Conservation (phyloP, 1,284 basidiomycete species). For the Cystobasidium sp. region DNA sequence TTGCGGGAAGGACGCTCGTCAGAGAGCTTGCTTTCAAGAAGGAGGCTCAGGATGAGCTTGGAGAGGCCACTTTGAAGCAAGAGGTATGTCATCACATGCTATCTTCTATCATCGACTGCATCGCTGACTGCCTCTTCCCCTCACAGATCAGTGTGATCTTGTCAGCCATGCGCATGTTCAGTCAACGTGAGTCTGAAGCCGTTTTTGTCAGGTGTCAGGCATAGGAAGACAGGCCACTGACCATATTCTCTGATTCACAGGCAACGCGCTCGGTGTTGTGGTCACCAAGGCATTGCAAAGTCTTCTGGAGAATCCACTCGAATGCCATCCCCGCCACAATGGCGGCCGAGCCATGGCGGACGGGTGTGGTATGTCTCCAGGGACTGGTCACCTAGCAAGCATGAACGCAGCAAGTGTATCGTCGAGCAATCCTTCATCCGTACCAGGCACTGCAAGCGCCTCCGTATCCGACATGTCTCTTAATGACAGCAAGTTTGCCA, state of each 20-base stretch:
- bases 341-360: constrained; percentile 13
- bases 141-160: constrained; percentile 47
- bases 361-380: constrained; percentile 5
- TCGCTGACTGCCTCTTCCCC: not conserved
- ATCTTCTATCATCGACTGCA: not conserved
- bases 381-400: not conserved
- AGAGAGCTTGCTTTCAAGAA: constrained; percentile 48
- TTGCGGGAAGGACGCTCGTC: constrained; percentile 50
- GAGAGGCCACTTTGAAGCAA: constrained; percentile 34
- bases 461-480: not conserved
- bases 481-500: not conserved
- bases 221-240: constrained; percentile 4
- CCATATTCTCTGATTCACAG: not conserved
- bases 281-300: constrained; percentile 37
- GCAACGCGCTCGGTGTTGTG: constrained; percentile 24
- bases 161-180: constrained; percentile 43
- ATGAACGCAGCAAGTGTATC: not conserved
- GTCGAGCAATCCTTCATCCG: constrained; percentile 2
- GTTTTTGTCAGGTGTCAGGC: constrained; percentile 4
- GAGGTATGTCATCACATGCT: constrained; percentile 16
- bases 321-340: constrained; percentile 42
- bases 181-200: constrained; percentile 29
- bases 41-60: constrained; percentile 33
- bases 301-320: constrained; percentile 43
- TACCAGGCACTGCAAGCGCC: not conserved